phyloP scores from a whole-genome alignment of 306 rosid species.

The Oemleria cerasiformis region DNA sequence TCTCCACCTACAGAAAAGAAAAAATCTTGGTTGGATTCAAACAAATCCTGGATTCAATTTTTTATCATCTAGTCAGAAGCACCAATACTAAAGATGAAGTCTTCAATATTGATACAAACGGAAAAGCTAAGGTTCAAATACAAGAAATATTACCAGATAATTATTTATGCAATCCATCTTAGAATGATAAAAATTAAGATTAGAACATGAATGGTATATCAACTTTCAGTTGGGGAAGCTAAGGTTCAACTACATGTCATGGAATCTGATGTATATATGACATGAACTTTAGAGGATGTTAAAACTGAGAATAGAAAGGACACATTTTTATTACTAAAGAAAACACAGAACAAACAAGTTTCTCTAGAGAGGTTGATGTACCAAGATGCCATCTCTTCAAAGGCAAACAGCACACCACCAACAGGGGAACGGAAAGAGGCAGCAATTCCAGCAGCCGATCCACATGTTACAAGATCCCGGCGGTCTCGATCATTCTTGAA shows the following conservation, averaged over 20 bases:
- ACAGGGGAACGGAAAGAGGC: slow-evolving; percentile 95
- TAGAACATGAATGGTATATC: too few relatives aligned
- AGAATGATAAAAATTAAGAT: not conserved
- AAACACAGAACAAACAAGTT: slow-evolving; percentile 19
- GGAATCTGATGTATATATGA: not conserved
- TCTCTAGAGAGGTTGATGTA: slow-evolving; percentile 27
- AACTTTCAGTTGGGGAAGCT: too few relatives aligned
- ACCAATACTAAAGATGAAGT: not conserved
- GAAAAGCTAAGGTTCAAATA: not conserved
- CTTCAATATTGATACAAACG: not conserved
- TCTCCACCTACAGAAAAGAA: slow-evolving; percentile 80
- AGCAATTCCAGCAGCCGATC: slow-evolving; percentile 96
- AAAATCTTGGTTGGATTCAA: not conserved
- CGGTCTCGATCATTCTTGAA: slow-evolving; percentile 90
- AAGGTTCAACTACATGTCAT: not conserved
- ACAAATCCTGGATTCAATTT: not conserved
- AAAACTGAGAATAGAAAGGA: not conserved
- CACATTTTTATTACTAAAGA: not conserved
- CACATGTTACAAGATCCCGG: slow-evolving; percentile 79
- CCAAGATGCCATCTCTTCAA: slow-evolving; percentile 98
- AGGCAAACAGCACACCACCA: slow-evolving; percentile 90
- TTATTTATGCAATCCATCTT: not conserved
- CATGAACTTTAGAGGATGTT: not conserved
- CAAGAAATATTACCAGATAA: not conserved
- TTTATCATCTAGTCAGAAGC: not conserved